A percentile compares a stretch with the other conserved stretches of the same genome.
Evolutionary conservation across 2,329 filamentous ascomycete genomes (phyloP).

Genomic region (Xylaria sp.): DNA sequence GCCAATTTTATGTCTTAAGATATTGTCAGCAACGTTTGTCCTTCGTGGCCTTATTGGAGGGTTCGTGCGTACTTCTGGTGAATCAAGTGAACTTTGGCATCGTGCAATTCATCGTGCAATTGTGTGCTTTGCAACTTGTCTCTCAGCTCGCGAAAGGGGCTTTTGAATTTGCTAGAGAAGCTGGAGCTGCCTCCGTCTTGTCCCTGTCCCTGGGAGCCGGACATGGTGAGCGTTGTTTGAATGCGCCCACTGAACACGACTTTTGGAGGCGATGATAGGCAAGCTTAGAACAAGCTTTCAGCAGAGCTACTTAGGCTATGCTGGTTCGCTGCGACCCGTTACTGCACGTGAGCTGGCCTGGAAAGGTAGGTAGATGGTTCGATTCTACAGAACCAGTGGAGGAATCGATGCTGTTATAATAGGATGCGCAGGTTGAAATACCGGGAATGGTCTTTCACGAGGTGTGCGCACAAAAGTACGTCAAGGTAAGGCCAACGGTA

Average conservation of each 20-base stretch:
- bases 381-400: neutral
- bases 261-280: neutral
- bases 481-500: neutral
- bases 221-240: constrained; percentile 22
- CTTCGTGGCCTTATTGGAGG: neutral
- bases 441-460: neutral
- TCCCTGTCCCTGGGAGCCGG: constrained; percentile 15
- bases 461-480: neutral
- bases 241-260: constrained; percentile 2
- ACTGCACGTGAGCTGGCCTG: neutral
- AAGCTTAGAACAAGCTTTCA: too few relatives aligned
- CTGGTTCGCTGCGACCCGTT: too few relatives aligned
- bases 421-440: neutral
- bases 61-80: constrained; percentile 57
- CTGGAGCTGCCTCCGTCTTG: constrained; percentile 30
- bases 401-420: neutral
- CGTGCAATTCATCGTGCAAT: constrained; percentile 59
- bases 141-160: constrained; percentile 49
- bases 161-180: constrained; percentile 52
- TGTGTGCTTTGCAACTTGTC: constrained; percentile 59
- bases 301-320: too few relatives aligned
- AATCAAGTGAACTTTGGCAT: constrained; percentile 58
- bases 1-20: constrained; percentile 57
- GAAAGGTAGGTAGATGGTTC: neutral
- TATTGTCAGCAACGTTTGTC: neutral